Evolutionary conservation across 2,329 filamentous ascomycete species (phyloP).

Genomic region (Talaromyces sp.): DNA sequence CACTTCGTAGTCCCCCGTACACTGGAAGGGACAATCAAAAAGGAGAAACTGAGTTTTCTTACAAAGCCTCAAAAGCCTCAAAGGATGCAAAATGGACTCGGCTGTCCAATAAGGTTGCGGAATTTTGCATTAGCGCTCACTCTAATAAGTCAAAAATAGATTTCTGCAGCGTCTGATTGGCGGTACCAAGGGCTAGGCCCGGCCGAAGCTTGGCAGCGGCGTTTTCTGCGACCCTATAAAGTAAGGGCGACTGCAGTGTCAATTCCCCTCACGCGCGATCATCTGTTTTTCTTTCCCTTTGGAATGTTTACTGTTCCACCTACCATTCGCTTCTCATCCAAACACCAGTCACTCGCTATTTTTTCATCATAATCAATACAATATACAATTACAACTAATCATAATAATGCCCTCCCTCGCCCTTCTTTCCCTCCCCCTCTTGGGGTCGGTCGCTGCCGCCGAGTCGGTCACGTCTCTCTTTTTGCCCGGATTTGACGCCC

Average conservation of each 20-base stretch:
- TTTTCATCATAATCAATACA: background rate
- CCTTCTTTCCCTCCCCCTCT: background rate
- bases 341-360: background rate
- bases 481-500: background rate
- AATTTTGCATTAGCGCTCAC: background rate
- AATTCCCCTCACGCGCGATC: background rate
- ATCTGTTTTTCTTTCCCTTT: background rate
- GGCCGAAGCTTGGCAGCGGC: background rate
- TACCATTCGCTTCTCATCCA: background rate
- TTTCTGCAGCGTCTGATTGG: background rate
- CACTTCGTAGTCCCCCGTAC: no score
- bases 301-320: background rate
- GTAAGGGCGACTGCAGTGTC: background rate
- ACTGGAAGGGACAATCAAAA: background rate
- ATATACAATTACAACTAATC: background rate
- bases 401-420: background rate
- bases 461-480: background rate
- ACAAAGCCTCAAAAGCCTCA: background rate
- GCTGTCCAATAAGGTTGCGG: background rate
- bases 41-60: background rate
- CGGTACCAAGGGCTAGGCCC: background rate
- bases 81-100: background rate
- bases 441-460: background rate
- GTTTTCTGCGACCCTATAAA: background rate
- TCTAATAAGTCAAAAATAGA: background rate